A percentile compares a stretch with the other conserved stretches of the same genome.
Conservation (phyloP, 2,329 filamentous ascomycete species). For the Hypomyces rosellus region DNA sequence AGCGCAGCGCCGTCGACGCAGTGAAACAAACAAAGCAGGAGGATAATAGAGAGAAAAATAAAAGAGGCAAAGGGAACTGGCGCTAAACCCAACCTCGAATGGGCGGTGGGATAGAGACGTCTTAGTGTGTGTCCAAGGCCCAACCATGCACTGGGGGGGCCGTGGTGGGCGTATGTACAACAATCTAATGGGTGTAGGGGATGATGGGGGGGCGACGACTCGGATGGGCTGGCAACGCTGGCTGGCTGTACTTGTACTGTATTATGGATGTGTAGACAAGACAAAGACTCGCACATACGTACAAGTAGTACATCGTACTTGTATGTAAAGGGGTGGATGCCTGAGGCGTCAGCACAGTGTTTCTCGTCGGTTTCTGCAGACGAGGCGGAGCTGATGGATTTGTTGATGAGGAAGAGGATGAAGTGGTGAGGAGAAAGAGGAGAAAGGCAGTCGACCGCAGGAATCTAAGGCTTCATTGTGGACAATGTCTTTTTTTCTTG, state of each 20-base stretch:
- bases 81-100: constrained; percentile 31
- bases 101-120: constrained; percentile 29
- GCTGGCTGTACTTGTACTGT: too few relatives aligned
- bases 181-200: too few relatives aligned
- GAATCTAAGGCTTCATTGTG: too few relatives aligned
- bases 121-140: constrained; percentile 22
- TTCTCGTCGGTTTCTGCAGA: background rate
- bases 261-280: background rate
- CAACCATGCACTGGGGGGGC: constrained; percentile 11
- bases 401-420: background rate
- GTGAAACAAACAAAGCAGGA: background rate
- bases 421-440: background rate
- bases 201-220: too few relatives aligned
- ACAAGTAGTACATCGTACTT: constrained; percentile 1
- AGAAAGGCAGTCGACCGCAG: background rate
- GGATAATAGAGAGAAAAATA: background rate
- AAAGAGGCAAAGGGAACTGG: constrained; percentile 18
- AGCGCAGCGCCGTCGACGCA: constrained; percentile 7
- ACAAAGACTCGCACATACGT: background rate
- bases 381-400: constrained; percentile 1
- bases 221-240: too few relatives aligned
- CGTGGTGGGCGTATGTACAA: constrained; percentile 5
- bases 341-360: constrained; percentile 1
- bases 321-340: background rate
- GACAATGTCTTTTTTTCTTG: too few relatives aligned